Evolutionary conservation across 1,139 yeast species (phyloP), one percentile per base, ranked within the genome.

Genomic region (Blastobotrys arbuscula): DNA sequence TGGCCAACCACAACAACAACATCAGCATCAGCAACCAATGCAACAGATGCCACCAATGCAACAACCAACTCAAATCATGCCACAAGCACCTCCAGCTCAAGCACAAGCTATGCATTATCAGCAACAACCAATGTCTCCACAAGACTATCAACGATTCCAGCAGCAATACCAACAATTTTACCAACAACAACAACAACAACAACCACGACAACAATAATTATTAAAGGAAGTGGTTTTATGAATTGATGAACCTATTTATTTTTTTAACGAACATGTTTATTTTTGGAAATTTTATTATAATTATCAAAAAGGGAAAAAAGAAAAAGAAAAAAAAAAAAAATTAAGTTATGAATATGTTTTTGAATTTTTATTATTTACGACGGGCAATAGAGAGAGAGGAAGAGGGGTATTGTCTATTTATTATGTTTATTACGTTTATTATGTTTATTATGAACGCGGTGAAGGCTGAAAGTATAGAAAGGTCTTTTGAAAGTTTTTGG

Each of bases 1-100:
- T 59, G 61, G 47, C 59, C 57, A 47, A 57, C 51, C 36, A 53
- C 50, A 38, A 46, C 62, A 52, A 39, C 60, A 50, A 20, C 64
- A 55, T 45, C 49, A 37, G 21, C 45, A 23, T 9, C 53, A 47
- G n/a, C 38, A 10, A 2, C 45, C 9, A 6, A 53, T 52, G 26
- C 55, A 48, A 16, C 42, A 40, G 12, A 37, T 36, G 43, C 45
- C 45, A 10, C 23, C 23, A 26, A 13, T 13, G 26, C 44, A 41
- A 20, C 44, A 41, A 33, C 38, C 34, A 28, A 13, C 16, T 23
- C 45, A 35, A 40, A 21, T 12, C 12, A 40, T 38, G 23, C 40
- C 47, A 19, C 42, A 42, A 43, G 45, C 44, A 19, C 60, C 56
- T 18, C 50, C 51, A 37, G 15, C 18, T 37, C 4, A 37, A 5